Base-by-base conservation (phyloP, 306 rosid species). In the Psophocarpus tetragonolobus region DNA sequence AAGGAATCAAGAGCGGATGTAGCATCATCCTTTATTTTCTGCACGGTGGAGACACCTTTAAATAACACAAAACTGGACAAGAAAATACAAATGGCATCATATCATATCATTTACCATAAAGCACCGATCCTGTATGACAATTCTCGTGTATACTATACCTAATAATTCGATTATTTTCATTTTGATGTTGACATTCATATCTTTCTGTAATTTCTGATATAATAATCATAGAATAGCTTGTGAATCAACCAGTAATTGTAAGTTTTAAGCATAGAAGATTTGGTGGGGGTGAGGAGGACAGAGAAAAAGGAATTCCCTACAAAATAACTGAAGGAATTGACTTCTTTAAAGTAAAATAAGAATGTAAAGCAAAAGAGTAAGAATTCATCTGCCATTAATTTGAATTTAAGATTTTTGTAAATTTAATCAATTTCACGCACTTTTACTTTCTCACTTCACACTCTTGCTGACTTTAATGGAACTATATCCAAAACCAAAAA, bases 1-100 rank as follows among this genome's bases (percentile, higher is more conserved):
- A 95, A 79, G 38, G 89, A 76, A 79, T 92, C 94, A 44, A 95
- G 97, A 27, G 80, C 87, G 6, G 89, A 44, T 24, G 84, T 50
- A 7, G 92, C 93, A 0, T 86, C 87, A 3, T 84, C 87, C 89
- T 88, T 95, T 39, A 83, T 69, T 84, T 85, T 92, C 97, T 92
- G 91, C 77, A 73, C 6, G 11, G 44, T 74, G 78, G 42, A 76
- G 76, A 69, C 6, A 69, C 6, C 10, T 15, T 39, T 71, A 32
- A 17, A 11, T 72, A 20, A 80, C 36, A 23, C 23, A 45, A 36
- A 58, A 58, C 65, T 13, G 51, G 26, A n/a, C 80, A 66, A 20
- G 44, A 27, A 74, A 38, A 75, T 35, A 82, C 53, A 69, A 57
- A 11, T 48, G 61, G 39, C 18, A 68, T 8, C n/a, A 24, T 18